phyloP scores from a whole-genome alignment of 1,139 yeast species.

The Diutina sp. region DNA sequence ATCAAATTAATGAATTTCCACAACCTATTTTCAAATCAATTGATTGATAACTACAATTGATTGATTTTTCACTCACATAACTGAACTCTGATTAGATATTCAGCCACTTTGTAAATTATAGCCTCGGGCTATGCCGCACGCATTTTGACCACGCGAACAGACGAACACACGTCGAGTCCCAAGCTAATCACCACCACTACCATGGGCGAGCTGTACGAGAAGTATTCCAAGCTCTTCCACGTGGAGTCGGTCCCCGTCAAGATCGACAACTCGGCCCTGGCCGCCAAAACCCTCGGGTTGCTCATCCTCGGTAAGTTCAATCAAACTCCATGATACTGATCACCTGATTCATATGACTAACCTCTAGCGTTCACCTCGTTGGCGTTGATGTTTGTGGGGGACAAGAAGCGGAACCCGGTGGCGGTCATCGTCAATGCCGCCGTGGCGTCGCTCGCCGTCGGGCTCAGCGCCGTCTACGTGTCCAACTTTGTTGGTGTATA shows the following conservation, averaged over 20 bases:
- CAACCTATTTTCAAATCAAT: no score
- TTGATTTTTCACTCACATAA: no score
- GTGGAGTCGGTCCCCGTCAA: slow-evolving; percentile 15
- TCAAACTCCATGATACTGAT: no score
- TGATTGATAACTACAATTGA: no score
- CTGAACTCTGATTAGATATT: no score
- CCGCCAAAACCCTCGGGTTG: neutral
- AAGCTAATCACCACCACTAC: neutral
- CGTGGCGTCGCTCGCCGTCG: slow-evolving; percentile 27
- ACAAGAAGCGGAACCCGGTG: slow-evolving; percentile 16
- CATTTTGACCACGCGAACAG: neutral
- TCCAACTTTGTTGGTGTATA: slow-evolving; percentile 32
- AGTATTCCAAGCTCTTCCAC: slow-evolving; percentile 14
- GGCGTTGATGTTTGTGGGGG: slow-evolving; percentile 15
- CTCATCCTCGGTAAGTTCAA: neutral
- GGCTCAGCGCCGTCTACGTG: slow-evolving; percentile 23
- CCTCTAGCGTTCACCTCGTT: slow-evolving; percentile 20
- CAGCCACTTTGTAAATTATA: no score
- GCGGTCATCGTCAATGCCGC: slow-evolving; percentile 18
- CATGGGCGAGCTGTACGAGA: slow-evolving; percentile 19
- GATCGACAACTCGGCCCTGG: neutral
- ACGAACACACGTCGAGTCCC: neutral
- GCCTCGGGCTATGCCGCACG: neutral
- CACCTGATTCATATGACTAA: slow-evolving; percentile 4
- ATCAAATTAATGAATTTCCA: no score